A percentile compares a stretch with the other conserved stretches of the same genome.
Evolutionary conservation across 192 early-diverging fungal genomes (phyloP).

Genomic region (Coemansia reversa): DNA sequence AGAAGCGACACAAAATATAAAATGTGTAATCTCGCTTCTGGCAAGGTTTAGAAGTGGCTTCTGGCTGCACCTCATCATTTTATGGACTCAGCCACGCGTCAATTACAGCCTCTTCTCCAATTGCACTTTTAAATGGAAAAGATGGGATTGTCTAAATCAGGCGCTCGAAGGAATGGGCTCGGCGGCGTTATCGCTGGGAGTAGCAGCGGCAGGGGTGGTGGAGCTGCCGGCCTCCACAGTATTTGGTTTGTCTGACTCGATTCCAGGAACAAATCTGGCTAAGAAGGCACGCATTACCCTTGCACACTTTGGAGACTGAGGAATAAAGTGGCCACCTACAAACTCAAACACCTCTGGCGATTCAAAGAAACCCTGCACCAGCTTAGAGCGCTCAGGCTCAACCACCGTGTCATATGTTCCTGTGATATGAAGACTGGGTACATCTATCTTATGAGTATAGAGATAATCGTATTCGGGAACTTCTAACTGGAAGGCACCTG

Average conservation of each 20-base stretch:
- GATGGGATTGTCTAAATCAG: not conserved
- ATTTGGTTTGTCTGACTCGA: slow-evolving; percentile 8
- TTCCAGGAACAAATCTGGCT: slow-evolving; percentile 30
- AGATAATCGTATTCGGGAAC: slow-evolving; percentile 27
- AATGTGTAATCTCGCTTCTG: too few species aligned
- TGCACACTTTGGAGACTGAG: slow-evolving; percentile 37
- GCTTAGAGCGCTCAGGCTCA: slow-evolving; percentile 14
- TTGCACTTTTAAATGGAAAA: too few species aligned
- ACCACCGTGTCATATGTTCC: slow-evolving; percentile 47
- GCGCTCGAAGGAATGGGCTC: slow-evolving; percentile 1
- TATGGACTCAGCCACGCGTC: too few species aligned
- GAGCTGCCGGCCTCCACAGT: not conserved
- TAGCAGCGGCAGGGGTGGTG: not conserved
- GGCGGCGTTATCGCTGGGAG: not conserved
- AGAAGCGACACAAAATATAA: too few species aligned
- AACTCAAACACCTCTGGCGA: slow-evolving; percentile 41
- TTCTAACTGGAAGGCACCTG: slow-evolving; percentile 33
- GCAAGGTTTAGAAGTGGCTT: not conserved
- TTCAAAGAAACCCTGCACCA: slow-evolving; percentile 19
- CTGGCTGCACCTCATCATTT: too few species aligned
- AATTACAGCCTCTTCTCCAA: too few species aligned
- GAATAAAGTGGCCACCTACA: slow-evolving; percentile 51
- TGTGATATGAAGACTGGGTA: slow-evolving; percentile 39
- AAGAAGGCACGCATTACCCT: slow-evolving; percentile 31
- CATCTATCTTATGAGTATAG: slow-evolving; percentile 9